Percentiles rank a stretch among this genome's conserved stretches.
Evolutionary conservation across 31 red algal genomes (phyloP).

Genomic region (Asparagopsis taxiformis): DNA sequence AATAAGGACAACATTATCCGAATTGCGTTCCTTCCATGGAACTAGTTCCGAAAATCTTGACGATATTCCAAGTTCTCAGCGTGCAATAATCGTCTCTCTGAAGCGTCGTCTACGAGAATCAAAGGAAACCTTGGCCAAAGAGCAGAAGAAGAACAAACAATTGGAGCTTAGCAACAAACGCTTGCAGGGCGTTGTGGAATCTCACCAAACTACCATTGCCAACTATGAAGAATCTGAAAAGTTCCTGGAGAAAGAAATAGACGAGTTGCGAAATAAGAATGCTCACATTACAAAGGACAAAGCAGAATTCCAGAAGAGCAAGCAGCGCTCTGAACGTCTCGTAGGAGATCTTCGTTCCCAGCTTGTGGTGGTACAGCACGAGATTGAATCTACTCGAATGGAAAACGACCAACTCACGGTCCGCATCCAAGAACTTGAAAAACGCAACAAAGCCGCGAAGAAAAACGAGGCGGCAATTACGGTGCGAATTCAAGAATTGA

Average conservation of each 20-base stretch:
- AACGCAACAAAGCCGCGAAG: background rate
- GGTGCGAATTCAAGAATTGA: constrained; percentile 22
- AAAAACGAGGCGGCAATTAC: constrained; percentile 2
- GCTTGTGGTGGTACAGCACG: constrained; percentile 2
- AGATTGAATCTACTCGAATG: background rate
- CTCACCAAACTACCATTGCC: background rate
- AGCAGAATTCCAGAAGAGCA: background rate
- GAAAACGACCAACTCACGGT: constrained; percentile 1
- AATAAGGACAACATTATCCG: constrained; percentile 14
- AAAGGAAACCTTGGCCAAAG: background rate
- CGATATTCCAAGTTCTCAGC: constrained; percentile 8
- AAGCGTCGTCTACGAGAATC: constrained; percentile 24
- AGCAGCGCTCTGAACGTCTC: constrained; percentile 1
- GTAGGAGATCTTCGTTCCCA: constrained; percentile 2
- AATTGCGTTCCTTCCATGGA: constrained; percentile 6
- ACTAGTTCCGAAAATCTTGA: background rate
- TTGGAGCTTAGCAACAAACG: background rate
- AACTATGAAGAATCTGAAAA: background rate
- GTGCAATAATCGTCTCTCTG: constrained; percentile 10
- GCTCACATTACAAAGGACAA: background rate
- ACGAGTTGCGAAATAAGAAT: constrained; percentile 3
- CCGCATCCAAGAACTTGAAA: constrained; percentile 1
- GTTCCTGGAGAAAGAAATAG: background rate
- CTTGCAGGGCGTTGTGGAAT: background rate
- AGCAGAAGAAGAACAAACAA: constrained; percentile 17